phyloP scores from a whole-genome alignment of 306 rosid species.

The Acmispon strigosus region DNA sequence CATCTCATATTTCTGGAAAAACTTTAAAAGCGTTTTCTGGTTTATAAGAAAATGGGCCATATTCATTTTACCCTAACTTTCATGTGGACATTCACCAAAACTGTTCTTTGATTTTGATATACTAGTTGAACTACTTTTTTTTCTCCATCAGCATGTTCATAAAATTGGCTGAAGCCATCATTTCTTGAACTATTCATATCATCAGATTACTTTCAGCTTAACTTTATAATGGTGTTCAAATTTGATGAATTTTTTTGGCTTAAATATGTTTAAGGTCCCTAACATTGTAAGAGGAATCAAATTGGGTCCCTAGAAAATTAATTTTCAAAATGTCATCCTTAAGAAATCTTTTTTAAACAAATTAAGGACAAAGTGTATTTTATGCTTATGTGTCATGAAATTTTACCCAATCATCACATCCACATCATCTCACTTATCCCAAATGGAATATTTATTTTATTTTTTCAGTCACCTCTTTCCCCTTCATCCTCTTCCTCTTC shows the following conservation, averaged over 20 bases:
- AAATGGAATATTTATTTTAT: too few relatives aligned
- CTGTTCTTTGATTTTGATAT: not conserved
- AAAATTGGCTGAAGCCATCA: not conserved
- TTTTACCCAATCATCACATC: too few relatives aligned
- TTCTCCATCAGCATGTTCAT: not conserved
- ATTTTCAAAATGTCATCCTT: too few relatives aligned
- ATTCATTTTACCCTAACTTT: not conserved
- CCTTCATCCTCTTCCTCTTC: too few relatives aligned
- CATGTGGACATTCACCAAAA: not conserved
- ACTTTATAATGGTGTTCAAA: not conserved
- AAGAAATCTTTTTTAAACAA: too few relatives aligned
- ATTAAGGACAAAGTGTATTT: too few relatives aligned
- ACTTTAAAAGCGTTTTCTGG: not conserved
- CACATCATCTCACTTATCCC: too few relatives aligned
- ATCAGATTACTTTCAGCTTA: not conserved
- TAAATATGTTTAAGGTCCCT: too few relatives aligned
- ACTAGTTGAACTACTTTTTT: not conserved
- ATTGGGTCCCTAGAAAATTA: too few relatives aligned
- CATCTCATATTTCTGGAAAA: not conserved
- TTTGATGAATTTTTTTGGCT: not conserved
- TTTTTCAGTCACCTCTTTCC: too few relatives aligned
- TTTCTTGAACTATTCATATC: not conserved
- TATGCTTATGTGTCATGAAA: too few relatives aligned
- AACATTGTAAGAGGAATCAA: too few relatives aligned
- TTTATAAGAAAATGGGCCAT: not conserved